Conservation (phyloP, 495 filamentous ascomycete species). For the Astrothelium subdiscretum region DNA sequence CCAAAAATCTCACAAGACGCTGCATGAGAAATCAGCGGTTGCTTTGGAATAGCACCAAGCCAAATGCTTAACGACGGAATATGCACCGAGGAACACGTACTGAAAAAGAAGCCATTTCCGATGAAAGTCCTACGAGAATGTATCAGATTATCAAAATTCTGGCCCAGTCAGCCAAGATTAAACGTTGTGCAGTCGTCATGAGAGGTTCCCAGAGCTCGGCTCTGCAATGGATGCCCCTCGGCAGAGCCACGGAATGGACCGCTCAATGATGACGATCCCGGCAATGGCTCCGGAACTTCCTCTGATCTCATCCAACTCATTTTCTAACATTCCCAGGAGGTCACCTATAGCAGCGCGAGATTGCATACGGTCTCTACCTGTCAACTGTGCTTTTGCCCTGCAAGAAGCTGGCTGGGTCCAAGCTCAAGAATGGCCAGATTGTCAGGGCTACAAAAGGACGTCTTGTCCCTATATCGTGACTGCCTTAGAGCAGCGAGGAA, state of each 20-base stretch:
- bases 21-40: conserved; percentile 19
- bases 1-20: conserved; percentile 71
- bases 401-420: not conserved
- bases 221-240: not conserved
- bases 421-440: conserved; percentile 35
- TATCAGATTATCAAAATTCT: not conserved
- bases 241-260: too few species aligned
- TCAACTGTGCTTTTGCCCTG: not conserved
- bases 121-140: not conserved
- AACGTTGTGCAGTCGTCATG: not conserved
- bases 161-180: not conserved
- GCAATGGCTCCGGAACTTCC: conserved; percentile 1
- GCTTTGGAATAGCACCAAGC: not conserved
- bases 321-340: not conserved
- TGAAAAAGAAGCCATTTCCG: not conserved
- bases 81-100: not conserved
- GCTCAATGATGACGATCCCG: too few species aligned
- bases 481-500: conserved; percentile 70
- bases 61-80: not conserved
- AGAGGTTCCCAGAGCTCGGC: not conserved
- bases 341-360: not conserved
- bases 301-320: not conserved
- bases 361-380: not conserved
- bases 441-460: conserved; percentile 85
- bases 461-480: conserved; percentile 72